These are phyloP conservation scores for Fraxinus albicans DNA, from an alignment of 305 asterid genomes.

Conservation along the genomic window DNA sequence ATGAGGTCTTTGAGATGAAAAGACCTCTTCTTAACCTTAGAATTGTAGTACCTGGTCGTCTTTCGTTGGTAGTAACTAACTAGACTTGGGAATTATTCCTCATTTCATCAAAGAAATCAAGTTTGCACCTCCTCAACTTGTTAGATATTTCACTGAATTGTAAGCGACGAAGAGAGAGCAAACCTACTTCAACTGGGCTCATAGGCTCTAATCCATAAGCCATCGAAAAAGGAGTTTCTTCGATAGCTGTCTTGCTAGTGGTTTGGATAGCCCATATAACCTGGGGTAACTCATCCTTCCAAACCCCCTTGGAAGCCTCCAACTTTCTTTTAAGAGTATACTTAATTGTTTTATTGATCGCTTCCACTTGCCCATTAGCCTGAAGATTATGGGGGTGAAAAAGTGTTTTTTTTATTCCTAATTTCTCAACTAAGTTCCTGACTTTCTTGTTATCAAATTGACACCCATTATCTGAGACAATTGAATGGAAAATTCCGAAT, in stretches of 20 bases:
- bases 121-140: not conserved
- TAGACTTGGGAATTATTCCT: not conserved
- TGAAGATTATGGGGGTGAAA: not conserved
- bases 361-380: not conserved
- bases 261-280: not conserved
- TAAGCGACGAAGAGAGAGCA: not conserved
- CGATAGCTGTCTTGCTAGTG: not conserved
- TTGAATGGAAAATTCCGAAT: not conserved
- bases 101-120: too few species aligned
- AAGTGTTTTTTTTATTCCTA: too few species aligned
- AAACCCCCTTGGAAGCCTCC: not conserved
- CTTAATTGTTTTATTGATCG: too few species aligned
- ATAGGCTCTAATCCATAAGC: not conserved
- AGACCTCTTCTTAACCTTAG: not conserved
- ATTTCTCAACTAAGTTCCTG: not conserved
- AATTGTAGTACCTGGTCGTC: not conserved
- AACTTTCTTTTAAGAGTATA: too few species aligned
- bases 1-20: not conserved
- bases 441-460: not conserved
- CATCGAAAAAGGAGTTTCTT: not conserved
- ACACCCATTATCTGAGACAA: not conserved
- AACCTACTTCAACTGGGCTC: not conserved
- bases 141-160: not conserved
- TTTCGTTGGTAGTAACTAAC: not conserved
- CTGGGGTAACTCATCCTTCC: not conserved